Conservation (phyloP, 83 land plant genomes). For the Picea engelmannii region DNA sequence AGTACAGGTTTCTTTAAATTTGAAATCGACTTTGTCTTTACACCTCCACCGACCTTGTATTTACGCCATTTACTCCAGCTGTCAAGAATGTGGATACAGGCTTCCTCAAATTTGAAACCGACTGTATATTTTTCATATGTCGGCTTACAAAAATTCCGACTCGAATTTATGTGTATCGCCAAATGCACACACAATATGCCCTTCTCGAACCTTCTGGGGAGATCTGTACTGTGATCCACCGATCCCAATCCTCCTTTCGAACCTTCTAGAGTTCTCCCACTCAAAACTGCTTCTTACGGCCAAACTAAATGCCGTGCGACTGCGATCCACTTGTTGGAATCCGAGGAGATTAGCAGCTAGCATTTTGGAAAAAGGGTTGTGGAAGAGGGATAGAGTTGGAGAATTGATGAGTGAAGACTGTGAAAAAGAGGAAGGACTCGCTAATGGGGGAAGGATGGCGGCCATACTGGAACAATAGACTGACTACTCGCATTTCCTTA, state of each 20-base stretch:
- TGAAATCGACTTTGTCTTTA: too few relatives aligned
- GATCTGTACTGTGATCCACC: not conserved
- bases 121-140: too few relatives aligned
- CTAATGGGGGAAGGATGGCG: too few relatives aligned
- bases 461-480: too few relatives aligned
- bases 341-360: not conserved
- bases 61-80: too few relatives aligned
- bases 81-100: too few relatives aligned
- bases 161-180: not conserved
- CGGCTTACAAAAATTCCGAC: not conserved
- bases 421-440: not conserved
- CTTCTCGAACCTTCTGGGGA: not conserved
- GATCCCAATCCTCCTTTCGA: not conserved
- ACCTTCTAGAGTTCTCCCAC: not conserved
- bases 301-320: not conserved
- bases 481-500: too few relatives aligned
- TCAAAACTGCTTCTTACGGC: not conserved
- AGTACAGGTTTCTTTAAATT: too few relatives aligned
- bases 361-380: not conserved
- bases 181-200: not conserved
- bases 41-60: too few relatives aligned
- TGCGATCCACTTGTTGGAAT: not conserved
- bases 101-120: too few relatives aligned
- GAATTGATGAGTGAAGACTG: not conserved
- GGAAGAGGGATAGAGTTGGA: too few relatives aligned